phyloP scores from a whole-genome alignment of 1,284 basidiomycete genomes.

The Melampsora americana region DNA sequence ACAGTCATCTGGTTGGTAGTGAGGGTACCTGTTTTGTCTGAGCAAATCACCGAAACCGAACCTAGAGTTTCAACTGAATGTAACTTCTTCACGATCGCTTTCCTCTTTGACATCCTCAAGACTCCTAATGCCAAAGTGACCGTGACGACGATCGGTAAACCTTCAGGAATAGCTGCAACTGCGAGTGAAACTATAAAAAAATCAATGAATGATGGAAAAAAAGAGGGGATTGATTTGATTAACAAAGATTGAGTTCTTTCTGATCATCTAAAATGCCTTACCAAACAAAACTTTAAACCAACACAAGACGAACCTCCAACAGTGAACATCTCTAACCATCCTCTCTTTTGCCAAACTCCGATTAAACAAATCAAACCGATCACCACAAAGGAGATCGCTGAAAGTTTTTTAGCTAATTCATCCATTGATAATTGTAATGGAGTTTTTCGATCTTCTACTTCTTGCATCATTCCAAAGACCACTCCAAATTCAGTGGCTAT shows the following conservation, averaged over 20 bases:
- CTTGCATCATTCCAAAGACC: constrained; percentile 97
- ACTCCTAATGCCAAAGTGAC: constrained; percentile 94
- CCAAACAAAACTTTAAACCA: not conserved
- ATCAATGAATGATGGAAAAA: not conserved
- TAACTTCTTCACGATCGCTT: constrained; percentile 94
- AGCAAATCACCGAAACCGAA: constrained; percentile 90
- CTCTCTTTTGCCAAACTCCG: constrained; percentile 77
- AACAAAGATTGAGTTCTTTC: too few species aligned
- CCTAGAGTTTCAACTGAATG: constrained; percentile 93
- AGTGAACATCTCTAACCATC: constrained; percentile 97
- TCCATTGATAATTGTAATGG: constrained; percentile 94
- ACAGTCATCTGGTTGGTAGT: constrained; percentile 96
- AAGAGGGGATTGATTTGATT: too few species aligned
- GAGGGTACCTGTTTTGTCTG: constrained; percentile 95
- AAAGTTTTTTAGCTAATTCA: constrained; percentile 87
- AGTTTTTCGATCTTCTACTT: constrained; percentile 90
- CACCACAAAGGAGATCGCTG: constrained; percentile 80
- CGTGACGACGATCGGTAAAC: constrained; percentile 92
- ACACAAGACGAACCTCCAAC: constrained; percentile 72
- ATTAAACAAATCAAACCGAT: constrained; percentile 91
- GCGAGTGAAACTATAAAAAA: constrained; percentile 74
- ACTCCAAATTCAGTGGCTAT: constrained; percentile 88
- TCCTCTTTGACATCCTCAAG: constrained; percentile 84
- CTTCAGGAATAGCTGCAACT: constrained; percentile 95
- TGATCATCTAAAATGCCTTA: not conserved